Evolutionary conservation across 2,329 filamentous ascomycete species (phyloP).

Genomic region (Fonsecaea multimorphosa): DNA sequence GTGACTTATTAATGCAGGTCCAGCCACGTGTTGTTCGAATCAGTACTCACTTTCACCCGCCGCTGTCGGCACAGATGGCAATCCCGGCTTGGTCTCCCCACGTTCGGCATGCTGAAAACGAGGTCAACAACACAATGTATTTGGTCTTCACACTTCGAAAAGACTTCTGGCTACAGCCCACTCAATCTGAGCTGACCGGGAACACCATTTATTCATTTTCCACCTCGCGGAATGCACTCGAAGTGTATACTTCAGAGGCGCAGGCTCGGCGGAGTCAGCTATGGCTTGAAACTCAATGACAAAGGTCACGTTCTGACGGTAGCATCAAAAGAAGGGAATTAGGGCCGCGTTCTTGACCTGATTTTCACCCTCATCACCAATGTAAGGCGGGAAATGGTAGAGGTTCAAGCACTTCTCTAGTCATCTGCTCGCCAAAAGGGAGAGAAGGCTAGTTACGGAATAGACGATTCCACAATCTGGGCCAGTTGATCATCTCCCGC

Average conservation of each 20-base stretch:
- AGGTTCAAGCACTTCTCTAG: neutral
- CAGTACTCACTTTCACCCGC: constrained; percentile 33
- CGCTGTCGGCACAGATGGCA: constrained; percentile 35
- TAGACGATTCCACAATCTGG: neutral
- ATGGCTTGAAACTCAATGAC: neutral
- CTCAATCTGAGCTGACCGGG: neutral
- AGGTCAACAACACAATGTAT: neutral
- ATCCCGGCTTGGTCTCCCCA: constrained; percentile 35
- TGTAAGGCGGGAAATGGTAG: neutral
- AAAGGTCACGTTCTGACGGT: neutral
- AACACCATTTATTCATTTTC: constrained; percentile 15
- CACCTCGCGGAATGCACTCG: constrained; percentile 17
- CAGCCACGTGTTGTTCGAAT: neutral
- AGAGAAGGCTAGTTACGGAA: neutral
- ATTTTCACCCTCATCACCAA: neutral
- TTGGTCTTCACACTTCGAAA: neutral
- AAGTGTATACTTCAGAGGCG: constrained; percentile 4
- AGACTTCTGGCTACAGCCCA: constrained; percentile 3
- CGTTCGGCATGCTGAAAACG: constrained; percentile 32
- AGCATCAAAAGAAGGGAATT: neutral
- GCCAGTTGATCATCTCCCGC: neutral
- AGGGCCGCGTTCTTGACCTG: neutral
- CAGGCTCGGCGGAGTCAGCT: neutral
- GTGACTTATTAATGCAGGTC: constrained; percentile 16
- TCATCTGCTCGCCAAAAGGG: neutral